phyloP scores from a whole-genome alignment of 1,139 yeast genomes.

The Hemisphaericaspora lyxosophila region DNA sequence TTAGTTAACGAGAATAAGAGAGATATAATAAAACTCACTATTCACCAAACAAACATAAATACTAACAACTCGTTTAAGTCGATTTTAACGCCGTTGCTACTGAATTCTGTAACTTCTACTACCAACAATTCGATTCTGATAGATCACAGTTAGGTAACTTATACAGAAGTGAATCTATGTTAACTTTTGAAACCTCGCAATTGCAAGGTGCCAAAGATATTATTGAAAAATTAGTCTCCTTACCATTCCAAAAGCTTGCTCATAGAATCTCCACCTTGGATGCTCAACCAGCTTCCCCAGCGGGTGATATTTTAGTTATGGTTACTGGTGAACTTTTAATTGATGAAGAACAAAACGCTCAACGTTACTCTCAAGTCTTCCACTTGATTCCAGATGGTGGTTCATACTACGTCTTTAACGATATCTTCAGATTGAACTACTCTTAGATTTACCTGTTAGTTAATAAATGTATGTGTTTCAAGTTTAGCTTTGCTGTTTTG shows the following conservation, averaged over 20 bases:
- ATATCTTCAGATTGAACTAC: slow-evolving; percentile 92
- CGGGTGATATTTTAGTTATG: slow-evolving; percentile 93
- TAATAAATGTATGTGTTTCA: background rate
- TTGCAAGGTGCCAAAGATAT: slow-evolving; percentile 91
- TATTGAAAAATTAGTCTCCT: slow-evolving; percentile 81
- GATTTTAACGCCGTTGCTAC: slow-evolving; percentile 72
- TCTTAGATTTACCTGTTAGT: slow-evolving; percentile 25
- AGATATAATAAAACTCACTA: too few species aligned
- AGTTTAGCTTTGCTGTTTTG: background rate
- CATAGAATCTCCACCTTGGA: slow-evolving; percentile 94
- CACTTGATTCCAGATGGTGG: slow-evolving; percentile 91
- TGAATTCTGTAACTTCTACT: slow-evolving; percentile 92
- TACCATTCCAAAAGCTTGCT: slow-evolving; percentile 89
- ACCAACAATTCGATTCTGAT: slow-evolving; percentile 91
- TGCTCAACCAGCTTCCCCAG: slow-evolving; percentile 96
- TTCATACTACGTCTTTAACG: slow-evolving; percentile 92
- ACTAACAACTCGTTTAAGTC: too few species aligned
- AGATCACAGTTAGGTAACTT: slow-evolving; percentile 90
- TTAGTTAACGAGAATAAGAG: too few species aligned
- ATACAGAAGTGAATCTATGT: slow-evolving; percentile 96
- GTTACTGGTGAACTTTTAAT: slow-evolving; percentile 93
- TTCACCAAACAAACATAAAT: too few species aligned
- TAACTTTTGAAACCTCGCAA: slow-evolving; percentile 93
- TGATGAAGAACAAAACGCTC: slow-evolving; percentile 94
- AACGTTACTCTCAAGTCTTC: slow-evolving; percentile 95